Evolutionary conservation across 495 filamentous ascomycete species (phyloP).

Genomic region (Hypoxylon fragiforme): DNA sequence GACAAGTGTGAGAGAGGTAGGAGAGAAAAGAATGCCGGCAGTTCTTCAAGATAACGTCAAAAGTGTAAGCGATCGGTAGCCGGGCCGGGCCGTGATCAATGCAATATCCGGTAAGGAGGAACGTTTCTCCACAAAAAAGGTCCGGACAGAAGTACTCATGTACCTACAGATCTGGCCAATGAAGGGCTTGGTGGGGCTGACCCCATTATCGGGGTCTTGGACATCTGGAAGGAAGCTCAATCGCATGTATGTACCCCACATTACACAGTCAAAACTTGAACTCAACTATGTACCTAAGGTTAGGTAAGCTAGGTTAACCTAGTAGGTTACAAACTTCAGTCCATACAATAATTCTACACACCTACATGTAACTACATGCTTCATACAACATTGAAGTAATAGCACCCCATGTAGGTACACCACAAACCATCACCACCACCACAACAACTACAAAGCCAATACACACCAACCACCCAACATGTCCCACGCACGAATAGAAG

Average conservation of each 20-base stretch:
- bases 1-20: too few relatives aligned
- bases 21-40: too few relatives aligned
- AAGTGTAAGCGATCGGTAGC: not conserved
- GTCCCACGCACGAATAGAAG: conserved; percentile 87
- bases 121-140: not conserved
- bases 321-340: too few relatives aligned
- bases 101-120: not conserved
- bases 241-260: conserved; percentile 20
- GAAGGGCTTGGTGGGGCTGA: conserved; percentile 3
- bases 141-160: not conserved
- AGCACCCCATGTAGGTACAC: too few relatives aligned
- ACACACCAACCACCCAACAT: conserved; percentile 51
- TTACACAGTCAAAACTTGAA: conserved; percentile 16
- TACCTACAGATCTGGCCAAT: conserved; percentile 1
- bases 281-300: too few relatives aligned
- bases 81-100: not conserved
- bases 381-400: too few relatives aligned
- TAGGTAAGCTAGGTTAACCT: too few relatives aligned
- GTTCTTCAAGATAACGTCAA: too few relatives aligned
- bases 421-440: too few relatives aligned
- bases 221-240: conserved; percentile 16
- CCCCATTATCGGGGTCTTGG: conserved; percentile 28
- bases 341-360: too few relatives aligned
- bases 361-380: too few relatives aligned
- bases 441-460: not conserved